These are phyloP conservation scores for Lonicera japonica DNA, from an alignment of 129 eudicot species.

Conservation along the genomic window DNA sequence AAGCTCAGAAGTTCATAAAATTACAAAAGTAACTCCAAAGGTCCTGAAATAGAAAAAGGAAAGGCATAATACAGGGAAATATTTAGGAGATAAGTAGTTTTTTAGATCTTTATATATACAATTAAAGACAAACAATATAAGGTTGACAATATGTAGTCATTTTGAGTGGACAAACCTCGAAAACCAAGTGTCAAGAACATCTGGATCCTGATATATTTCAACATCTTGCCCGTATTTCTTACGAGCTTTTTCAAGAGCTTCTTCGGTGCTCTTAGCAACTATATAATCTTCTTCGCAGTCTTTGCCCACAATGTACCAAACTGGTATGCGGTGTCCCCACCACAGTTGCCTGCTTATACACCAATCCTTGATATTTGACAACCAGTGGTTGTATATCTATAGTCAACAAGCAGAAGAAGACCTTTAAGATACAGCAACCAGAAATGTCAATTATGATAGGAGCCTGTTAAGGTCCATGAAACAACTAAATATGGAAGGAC, in stretches of 20 bases:
- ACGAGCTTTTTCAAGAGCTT: constrained; percentile 71
- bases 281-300: constrained; percentile 84
- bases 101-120: neutral
- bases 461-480: neutral
- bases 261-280: constrained; percentile 70
- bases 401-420: constrained; percentile 9
- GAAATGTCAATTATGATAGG: neutral
- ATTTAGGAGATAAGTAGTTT: neutral
- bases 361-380: constrained; percentile 96
- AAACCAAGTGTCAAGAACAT: constrained; percentile 99
- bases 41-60: neutral
- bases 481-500: neutral
- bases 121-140: neutral
- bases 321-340: constrained; percentile 99
- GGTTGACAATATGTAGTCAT: neutral
- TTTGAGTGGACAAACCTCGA: constrained; percentile 69
- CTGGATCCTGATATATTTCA: constrained; percentile 96
- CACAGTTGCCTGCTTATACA: constrained; percentile 97
- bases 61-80: neutral
- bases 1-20: neutral
- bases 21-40: neutral
- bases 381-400: constrained; percentile 94
- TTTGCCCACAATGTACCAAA: constrained; percentile 87
- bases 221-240: constrained; percentile 75
- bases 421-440: constrained; percentile 10